A percentile compares a stretch with the other conserved stretches of the same genome.
phyloP scores from a whole-genome alignment of 306 rosid genomes.

The Prunus mongolica region DNA sequence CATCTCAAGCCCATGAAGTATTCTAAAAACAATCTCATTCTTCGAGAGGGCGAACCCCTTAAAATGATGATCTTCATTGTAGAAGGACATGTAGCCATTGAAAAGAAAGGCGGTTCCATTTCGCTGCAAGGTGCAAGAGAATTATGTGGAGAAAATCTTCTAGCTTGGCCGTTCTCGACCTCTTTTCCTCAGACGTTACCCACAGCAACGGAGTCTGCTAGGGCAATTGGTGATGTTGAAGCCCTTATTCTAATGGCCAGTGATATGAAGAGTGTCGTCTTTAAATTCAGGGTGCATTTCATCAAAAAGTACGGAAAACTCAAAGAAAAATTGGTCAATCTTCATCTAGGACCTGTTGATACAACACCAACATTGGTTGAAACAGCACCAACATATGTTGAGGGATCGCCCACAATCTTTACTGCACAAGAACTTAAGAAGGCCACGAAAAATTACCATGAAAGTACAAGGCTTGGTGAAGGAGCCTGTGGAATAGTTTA shows the following conservation, averaged over 20 bases:
- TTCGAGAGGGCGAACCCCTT: constrained; percentile 19
- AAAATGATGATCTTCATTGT: constrained; percentile 18
- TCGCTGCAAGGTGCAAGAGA: not conserved
- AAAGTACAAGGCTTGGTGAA: not conserved
- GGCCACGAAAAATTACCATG: not conserved
- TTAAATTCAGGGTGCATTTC: too few species aligned
- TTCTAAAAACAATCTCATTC: not conserved
- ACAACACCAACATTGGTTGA: too few species aligned
- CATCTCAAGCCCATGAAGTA: constrained; percentile 11
- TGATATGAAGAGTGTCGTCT: not conserved
- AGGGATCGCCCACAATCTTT: not conserved
- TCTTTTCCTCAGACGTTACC: not conserved
- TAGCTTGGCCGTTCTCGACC: not conserved
- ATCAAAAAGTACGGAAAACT: too few species aligned
- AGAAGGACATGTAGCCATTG: not conserved
- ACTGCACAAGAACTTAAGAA: not conserved
- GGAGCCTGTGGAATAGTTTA: not conserved
- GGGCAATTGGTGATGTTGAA: not conserved
- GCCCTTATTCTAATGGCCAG: not conserved
- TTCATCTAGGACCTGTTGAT: too few species aligned
- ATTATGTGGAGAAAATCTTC: not conserved
- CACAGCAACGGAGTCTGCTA: not conserved
- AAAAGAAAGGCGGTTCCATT: not conserved
- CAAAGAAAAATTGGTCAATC: too few species aligned
- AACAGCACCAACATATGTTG: not conserved